These are phyloP conservation scores for Chlorella vulgaris DNA, from an alignment of 139 green algal genomes.

Conservation along the genomic window DNA sequence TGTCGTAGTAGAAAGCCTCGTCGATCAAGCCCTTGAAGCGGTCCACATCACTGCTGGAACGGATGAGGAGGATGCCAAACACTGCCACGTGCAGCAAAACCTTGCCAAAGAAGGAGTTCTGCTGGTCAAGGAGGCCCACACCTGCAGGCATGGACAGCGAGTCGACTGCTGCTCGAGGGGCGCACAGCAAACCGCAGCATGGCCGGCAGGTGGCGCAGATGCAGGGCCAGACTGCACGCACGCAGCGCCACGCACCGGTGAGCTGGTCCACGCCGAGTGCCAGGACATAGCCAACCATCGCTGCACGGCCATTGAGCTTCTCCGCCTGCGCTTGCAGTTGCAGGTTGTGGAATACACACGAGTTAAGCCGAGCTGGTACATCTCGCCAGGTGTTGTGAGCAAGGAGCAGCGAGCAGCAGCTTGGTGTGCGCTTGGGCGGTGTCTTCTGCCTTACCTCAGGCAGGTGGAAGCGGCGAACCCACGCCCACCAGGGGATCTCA, in stretches of 20 bases:
- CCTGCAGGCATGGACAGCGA: neutral
- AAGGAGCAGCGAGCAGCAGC: neutral
- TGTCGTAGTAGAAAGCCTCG: conserved; percentile 96
- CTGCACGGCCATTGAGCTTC: conserved; percentile 94
- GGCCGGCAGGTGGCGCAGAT: neutral
- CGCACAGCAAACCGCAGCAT: no score
- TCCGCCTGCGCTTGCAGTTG: no score
- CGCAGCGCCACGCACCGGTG: conserved; percentile 57
- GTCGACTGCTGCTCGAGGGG: no score
- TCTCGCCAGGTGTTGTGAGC: neutral
- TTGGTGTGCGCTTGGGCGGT: no score
- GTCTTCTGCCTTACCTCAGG: conserved; percentile 79
- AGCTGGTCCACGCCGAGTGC: conserved; percentile 81
- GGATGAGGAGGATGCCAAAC: conserved; percentile 79
- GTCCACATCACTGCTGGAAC: conserved; percentile 65
- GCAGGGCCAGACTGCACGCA: neutral
- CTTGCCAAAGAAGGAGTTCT: conserved; percentile 92
- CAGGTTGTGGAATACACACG: no score
- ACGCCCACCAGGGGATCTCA: conserved; percentile 95
- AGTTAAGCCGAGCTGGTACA: no score
- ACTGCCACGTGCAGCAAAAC: conserved; percentile 84
- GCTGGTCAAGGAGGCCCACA: conserved; percentile 87
- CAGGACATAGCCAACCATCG: conserved; percentile 92
- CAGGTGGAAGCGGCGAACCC: conserved; percentile 94
- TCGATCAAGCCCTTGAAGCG: conserved; percentile 86